Base-by-base conservation (phyloP, 148 eudicot species). In the Amaranthus palmeri region DNA sequence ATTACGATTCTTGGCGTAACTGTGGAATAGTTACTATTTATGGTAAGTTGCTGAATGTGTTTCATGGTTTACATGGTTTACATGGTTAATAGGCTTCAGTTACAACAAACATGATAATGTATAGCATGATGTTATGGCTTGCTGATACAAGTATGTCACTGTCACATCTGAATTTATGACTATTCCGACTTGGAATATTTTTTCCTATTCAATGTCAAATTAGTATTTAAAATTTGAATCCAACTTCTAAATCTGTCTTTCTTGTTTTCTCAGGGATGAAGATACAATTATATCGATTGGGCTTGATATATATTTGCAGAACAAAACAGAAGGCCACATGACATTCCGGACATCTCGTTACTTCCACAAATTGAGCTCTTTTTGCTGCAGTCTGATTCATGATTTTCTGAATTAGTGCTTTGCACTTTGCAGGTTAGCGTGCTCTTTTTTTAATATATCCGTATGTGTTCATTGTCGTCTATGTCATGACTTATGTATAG, bases 371-470 rank as follows among this genome's bases (percentile, higher is more conserved):
- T 43, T 3, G 3, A 54, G 60, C 72, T 25, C 18, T 12, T 40
- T 41, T 10, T 36, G 14, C 46, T 70, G 54, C 8, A 18, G 14
- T 45, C 43, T 25, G 51, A 6, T 45, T 8, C 42, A n/a, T 45
- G 18, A 47, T 45, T 70, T 6, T 48, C 54, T n/a, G 25, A 15
- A 46, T 14, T 10, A 69, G 18, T 14, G 56, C n/a, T 58, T 70
- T 25, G 36, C 36, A 18, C 18, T 60, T 49, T 47, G 44, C 52
- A 58, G 65, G 74, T 59, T 45, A 43, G 65, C 58, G 51, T 70
- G 12, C 46, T 10, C 52, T 11, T n/a, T n/a, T n/a, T n/a, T n/a
- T 17, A 17, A 45, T 13, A 5, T 61, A 5, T 43, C 6, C 36
- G 36, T 25, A 25, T 25, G 36, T 25, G 0, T 25, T 25, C 1